Evolutionary conservation across 345 rosid species (phyloP), one percentile per base, ranked within the genome.

Genomic region (Aquilaria malaccensis): DNA sequence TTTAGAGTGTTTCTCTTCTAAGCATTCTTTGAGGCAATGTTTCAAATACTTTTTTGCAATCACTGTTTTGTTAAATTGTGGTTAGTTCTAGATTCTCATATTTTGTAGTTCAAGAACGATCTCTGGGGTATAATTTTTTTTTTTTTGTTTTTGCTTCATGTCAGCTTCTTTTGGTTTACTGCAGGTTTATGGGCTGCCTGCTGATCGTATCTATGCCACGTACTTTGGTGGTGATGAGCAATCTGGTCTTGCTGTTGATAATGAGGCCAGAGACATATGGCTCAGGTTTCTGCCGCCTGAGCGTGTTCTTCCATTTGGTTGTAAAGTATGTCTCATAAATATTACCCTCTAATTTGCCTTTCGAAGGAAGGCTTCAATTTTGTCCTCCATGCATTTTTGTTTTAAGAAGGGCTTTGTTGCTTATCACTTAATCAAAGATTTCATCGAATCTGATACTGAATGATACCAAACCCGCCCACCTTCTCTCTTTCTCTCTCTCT

Each of bases 171-270:
- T 47, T 56, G 43, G 47, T 67, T n/a, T 64, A 30, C 37, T 58
- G 50, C 70, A 87, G 97, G 93, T 90, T 49, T 94, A 88, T 70
- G 66, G 83, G 50, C 72, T 94, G 50, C 99, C 97, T 1, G 22
- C 74, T 33, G 89, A 94, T 63, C 81, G 93, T 49, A 61, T 94
- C 61, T 94, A 94, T 67, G 99, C 99, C 6, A 94, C 99, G 6
- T 94, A 94, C 75, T 94, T 94, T 58, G 95, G 95, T n/a, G 99
- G 99, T 60, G 99, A 90, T 77, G 96, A 88, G 66, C 78, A 80
- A 67, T 82, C 78, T 69, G 96, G 97, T 61, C 91, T 94, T 64
- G 80, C 83, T 59, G 90, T 97, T 63, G 99, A 94, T 75, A 74
- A 43, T 63, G 96, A 94, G 73, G 97, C 99, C 69, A 85, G 81